Conservation (phyloP, 2,329 filamentous ascomycete genomes). For the Colletotrichum spinosum region DNA sequence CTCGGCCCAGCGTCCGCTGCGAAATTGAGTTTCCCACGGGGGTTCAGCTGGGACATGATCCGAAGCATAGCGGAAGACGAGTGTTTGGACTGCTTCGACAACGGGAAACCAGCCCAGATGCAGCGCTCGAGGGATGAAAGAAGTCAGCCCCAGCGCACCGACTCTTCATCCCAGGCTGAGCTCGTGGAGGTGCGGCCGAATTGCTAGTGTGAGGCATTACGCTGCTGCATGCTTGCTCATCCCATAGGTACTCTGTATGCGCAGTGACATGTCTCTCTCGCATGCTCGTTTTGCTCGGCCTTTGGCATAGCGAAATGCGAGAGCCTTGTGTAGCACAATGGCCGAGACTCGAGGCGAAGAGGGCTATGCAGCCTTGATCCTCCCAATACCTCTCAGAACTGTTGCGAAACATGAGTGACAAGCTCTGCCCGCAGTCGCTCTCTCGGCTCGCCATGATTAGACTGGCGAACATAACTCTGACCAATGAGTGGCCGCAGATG, state of each 20-base stretch:
- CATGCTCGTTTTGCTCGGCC: constrained; percentile 23
- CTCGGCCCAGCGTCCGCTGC: constrained; percentile 26
- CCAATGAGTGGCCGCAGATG: constrained; percentile 16
- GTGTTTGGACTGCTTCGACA: constrained; percentile 9
- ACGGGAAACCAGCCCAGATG: not conserved
- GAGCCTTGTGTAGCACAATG: not conserved
- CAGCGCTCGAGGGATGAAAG: constrained; percentile 3
- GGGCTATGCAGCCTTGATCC: not conserved
- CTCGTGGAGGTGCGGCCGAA: too few relatives aligned
- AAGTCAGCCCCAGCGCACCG: not conserved
- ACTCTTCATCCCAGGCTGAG: too few relatives aligned
- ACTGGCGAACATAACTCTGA: constrained; percentile 5
- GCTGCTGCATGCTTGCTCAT: too few relatives aligned
- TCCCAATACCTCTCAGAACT: constrained; percentile 2
- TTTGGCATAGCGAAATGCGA: not conserved
- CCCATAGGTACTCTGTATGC: too few relatives aligned
- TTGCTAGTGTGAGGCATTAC: too few relatives aligned
- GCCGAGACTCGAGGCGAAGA: constrained; percentile 1
- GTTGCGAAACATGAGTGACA: constrained; percentile 24
- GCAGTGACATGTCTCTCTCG: not conserved
- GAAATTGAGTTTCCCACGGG: constrained; percentile 37
- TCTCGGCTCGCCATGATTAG: constrained; percentile 17
- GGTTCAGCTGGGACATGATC: constrained; percentile 34
- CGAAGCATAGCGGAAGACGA: constrained; percentile 28
- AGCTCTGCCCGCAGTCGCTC: constrained; percentile 25